Evolutionary conservation across 208 protist species (phyloP).

Genomic region (Leishmania guyanensis): DNA sequence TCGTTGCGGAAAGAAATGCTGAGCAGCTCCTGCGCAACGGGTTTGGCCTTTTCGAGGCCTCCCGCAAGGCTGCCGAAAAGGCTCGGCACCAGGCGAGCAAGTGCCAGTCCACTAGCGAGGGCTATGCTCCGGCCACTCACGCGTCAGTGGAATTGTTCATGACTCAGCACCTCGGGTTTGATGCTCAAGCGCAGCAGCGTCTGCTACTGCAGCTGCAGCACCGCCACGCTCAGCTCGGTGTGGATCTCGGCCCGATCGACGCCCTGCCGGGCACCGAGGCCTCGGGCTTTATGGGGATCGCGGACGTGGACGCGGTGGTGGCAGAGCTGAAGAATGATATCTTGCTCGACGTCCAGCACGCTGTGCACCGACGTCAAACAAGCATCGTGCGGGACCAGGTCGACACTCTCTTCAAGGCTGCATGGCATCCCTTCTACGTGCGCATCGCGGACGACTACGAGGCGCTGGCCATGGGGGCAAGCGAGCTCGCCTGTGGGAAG

Average conservation of each 20-base stretch:
- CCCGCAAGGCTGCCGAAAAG: conserved; percentile 45
- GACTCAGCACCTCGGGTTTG: conserved; percentile 77
- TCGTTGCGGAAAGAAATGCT: conserved; percentile 46
- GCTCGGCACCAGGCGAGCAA: conserved; percentile 34
- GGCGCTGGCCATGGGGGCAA: conserved; percentile 35
- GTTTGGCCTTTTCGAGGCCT: conserved; percentile 68
- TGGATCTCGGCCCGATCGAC: conserved; percentile 30
- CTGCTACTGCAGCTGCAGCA: conserved; percentile 72
- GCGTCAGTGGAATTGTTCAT: conserved; percentile 87
- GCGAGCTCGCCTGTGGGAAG: conserved; percentile 16
- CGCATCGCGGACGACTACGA: conserved; percentile 73
- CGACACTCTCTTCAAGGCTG: conserved; percentile 54
- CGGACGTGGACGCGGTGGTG: conserved; percentile 64
- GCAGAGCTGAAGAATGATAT: conserved; percentile 53
- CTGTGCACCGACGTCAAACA: conserved; percentile 65
- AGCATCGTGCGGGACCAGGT: conserved; percentile 56
- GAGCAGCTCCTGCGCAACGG: conserved; percentile 66
- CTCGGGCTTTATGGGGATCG: conserved; percentile 30
- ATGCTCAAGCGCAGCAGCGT: conserved; percentile 81
- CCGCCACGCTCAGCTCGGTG: conserved; percentile 51
- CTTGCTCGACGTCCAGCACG: conserved; percentile 57
- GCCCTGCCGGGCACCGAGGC: conserved; percentile 24
- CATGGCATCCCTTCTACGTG: conserved; percentile 66
- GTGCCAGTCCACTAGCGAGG: conserved; percentile 35
- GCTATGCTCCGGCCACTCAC: conserved; percentile 44